Conservation (phyloP, 2,329 filamentous ascomycete species). For the Stagonosporopsis vannaccii region DNA sequence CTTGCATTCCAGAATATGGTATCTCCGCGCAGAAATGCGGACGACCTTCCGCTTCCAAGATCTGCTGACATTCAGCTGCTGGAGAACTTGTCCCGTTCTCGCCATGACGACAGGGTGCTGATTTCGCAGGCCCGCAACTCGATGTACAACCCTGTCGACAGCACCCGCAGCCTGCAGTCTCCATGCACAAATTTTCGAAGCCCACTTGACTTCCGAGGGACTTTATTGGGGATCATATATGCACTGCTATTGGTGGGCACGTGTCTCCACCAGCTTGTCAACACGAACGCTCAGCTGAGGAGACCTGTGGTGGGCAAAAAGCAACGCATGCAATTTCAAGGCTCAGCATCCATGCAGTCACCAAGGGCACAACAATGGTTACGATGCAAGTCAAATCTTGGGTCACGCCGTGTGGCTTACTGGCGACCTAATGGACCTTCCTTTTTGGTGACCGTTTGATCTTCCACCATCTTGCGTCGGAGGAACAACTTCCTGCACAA, state of each 20-base stretch:
- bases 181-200: conserved; percentile 20
- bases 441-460: conserved; percentile 22
- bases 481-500: conserved; percentile 16
- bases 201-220: conserved; percentile 30
- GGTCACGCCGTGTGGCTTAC: conserved; percentile 20
- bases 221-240: conserved; percentile 31
- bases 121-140: conserved; percentile 9
- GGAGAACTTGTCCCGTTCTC: conserved; percentile 23
- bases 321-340: conserved; percentile 4
- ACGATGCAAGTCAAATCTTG: conserved; percentile 16
- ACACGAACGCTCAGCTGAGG: conserved; percentile 15
- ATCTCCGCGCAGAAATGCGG: conserved; percentile 25
- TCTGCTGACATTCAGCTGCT: conserved; percentile 30
- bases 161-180: conserved; percentile 9
- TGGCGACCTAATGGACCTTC: conserved; percentile 21
- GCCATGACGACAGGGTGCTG: conserved; percentile 27
- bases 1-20: conserved; percentile 17
- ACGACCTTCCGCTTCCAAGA: conserved; percentile 37
- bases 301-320: conserved; percentile 8
- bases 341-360: conserved; percentile 1
- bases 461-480: conserved; percentile 15
- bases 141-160: conserved; percentile 11
- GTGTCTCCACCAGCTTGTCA: background rate
- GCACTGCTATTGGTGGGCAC: conserved; percentile 15
- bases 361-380: background rate